Evolutionary conservation across 495 filamentous ascomycete species (phyloP).

Genomic region (Jackrogersella minutella): DNA sequence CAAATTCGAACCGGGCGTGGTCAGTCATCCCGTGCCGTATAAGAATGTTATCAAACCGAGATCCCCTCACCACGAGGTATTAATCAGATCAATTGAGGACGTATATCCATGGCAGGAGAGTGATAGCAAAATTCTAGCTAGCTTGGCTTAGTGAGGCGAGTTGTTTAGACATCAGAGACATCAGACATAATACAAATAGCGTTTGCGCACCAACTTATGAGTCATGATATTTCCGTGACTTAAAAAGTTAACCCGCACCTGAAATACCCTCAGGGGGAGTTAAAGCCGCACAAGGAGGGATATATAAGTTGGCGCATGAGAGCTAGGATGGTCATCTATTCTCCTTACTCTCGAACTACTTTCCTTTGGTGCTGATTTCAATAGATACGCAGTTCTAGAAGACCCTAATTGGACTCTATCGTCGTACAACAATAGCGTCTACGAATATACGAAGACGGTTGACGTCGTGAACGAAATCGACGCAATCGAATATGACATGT

Average conservation of each 20-base stretch:
- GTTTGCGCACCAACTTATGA: too few relatives aligned
- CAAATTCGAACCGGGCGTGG: constrained; percentile 38
- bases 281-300: too few relatives aligned
- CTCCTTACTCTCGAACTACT: not conserved
- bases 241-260: too few relatives aligned
- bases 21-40: constrained; percentile 48
- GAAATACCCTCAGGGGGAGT: too few relatives aligned
- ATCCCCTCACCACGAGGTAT: constrained; percentile 42
- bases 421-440: constrained; percentile 45
- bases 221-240: too few relatives aligned
- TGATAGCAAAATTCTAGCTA: constrained; percentile 43
- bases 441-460: constrained; percentile 11
- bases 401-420: constrained; percentile 48
- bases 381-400: constrained; percentile 50
- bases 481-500: constrained; percentile 58
- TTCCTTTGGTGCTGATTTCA: constrained; percentile 47
- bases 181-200: too few relatives aligned
- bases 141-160: not conserved
- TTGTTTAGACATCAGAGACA: too few relatives aligned
- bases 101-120: constrained; percentile 57
- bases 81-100: constrained; percentile 48
- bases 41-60: constrained; percentile 47
- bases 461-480: constrained; percentile 39
- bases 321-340: constrained; percentile 36
- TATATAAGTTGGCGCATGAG: constrained; percentile 27